Evolutionary conservation across 1,284 basidiomycete species (phyloP), one percentile per base, ranked within the genome.

Genomic region (Cutaneotrichosporon cutaneum): DNA sequence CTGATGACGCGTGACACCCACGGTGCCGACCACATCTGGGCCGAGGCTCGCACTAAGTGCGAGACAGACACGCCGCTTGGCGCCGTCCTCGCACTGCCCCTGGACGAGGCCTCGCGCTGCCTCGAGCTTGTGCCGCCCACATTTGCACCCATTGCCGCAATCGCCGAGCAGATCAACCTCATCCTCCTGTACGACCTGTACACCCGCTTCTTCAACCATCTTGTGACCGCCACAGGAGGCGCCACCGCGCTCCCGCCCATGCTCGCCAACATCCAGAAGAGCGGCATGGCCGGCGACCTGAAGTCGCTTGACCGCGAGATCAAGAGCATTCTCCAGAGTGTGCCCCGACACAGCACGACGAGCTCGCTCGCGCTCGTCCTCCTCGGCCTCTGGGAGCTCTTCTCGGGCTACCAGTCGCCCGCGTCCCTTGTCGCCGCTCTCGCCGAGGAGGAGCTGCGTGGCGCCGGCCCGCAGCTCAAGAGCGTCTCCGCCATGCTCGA

Each of bases 291-390:
- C 3, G 26, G 59, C 14, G 65, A 64, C 47, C 68, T 77, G 22
- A 62, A 62, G 27, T 56, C 70, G 18, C 62, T 74, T 10, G 64
- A 71, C 16, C 69, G 67, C 39, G 77, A 79, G 67, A 78, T 79
- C 45, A 65, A 71, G 44, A 67, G 63, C 6, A 67, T 72, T 11
- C 63, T 80, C 6, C 64, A 65, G 32, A 70, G 70, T 22, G 67
- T 76, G 3, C 70, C 74, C 4, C 67, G 68, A 26, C 73, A 74
- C 48, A 73, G 73, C 16, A 63, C 73, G 0, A 68, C 73, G 5
- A 76, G 77, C 52, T 73, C 74, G 8, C 70, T 80, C 6, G 75
- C 74, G n/a, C 67, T 80, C 18, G 77, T 80, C 14, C 66, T 78
- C 11, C 75, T 79, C 32, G 78, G 77, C 33, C 68, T 80, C 11